Evolutionary conservation across 2,329 filamentous ascomycete genomes (phyloP).

Genomic region (Aspergillus sp.): DNA sequence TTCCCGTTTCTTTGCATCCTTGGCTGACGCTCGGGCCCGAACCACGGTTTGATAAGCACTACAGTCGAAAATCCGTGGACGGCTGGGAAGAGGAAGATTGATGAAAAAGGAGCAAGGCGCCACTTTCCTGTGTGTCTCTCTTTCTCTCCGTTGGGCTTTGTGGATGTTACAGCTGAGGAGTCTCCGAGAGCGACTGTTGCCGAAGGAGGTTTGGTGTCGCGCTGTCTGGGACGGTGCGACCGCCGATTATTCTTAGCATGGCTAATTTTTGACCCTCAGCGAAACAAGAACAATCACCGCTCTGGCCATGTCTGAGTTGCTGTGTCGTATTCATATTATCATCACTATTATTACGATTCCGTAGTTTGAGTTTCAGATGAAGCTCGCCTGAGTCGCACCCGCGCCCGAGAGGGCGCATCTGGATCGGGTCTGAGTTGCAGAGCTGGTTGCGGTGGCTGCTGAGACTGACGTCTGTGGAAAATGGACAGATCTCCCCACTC

Average conservation of each 20-base stretch:
- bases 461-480: constrained; percentile 7
- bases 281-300: constrained; percentile 2
- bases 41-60: constrained; percentile 15
- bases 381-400: background rate
- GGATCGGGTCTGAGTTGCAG: background rate
- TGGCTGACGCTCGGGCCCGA: constrained; percentile 15
- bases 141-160: background rate
- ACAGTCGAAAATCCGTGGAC: background rate
- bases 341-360: background rate
- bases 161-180: background rate
- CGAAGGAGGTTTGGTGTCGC: background rate
- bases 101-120: background rate
- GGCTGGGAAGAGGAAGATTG: background rate
- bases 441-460: background rate
- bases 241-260: constrained; percentile 1
- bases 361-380: background rate
- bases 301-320: background rate
- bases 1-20: constrained; percentile 2
- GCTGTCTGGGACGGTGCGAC: constrained; percentile 7
- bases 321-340: background rate
- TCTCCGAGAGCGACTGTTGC: background rate
- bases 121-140: background rate
- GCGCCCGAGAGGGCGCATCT: background rate
- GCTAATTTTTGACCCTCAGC: background rate
- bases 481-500: background rate